Evolutionary conservation across 371 early-diverging fungal species (phyloP), one percentile per base, ranked within the genome.

Genomic region (Syncephalastrum sp.): DNA sequence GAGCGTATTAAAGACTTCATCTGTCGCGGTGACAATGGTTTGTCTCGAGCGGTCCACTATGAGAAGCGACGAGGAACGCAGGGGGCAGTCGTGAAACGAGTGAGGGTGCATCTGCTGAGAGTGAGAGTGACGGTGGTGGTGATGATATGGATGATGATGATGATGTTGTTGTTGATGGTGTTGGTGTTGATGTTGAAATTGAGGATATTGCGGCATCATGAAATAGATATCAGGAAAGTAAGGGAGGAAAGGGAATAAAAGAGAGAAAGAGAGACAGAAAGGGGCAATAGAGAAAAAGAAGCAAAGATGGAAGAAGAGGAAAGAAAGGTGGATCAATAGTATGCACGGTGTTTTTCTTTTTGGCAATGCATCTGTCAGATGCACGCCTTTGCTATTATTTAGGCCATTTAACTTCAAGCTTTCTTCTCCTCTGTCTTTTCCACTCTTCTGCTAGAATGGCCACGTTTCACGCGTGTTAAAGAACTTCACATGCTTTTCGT

Each of bases 1-100:
- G 13, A 71, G 53, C 12, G 65, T 52, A 38, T 64, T 53, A 49
- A 74, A 69, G 23, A 74, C 63, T 44, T 74, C 67, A 38, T 74
- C 75, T 2, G 75, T 70, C 1, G 69, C 75, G 25, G 71, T 69
- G n/a, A 74, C 61, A 43, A 74, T 74, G 6, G 63, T 58, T 24
- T 63, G 64, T n/a, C 64, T 63, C 16, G 50, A 50, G n/a, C 63
- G 68, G 25, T 63, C 51, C 15, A 69, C 51, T 24, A 74, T 67
- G 33, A 70, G 50, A 21, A 74, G 51, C 7, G 65, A 67, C 5
- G 71, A 70, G 8, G 65, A 55, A 15, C 65, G 65, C n/a, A 64
- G 43, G 5, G 65, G 65, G 38, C 65, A 64, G 23, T 41, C 33
- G 27, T 64, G 48, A 64, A 64, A 64, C 53, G 60, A 59, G 46